Base-by-base conservation (phyloP, 2,329 filamentous ascomycete genomes). In the Diaporthe australafricana region DNA sequence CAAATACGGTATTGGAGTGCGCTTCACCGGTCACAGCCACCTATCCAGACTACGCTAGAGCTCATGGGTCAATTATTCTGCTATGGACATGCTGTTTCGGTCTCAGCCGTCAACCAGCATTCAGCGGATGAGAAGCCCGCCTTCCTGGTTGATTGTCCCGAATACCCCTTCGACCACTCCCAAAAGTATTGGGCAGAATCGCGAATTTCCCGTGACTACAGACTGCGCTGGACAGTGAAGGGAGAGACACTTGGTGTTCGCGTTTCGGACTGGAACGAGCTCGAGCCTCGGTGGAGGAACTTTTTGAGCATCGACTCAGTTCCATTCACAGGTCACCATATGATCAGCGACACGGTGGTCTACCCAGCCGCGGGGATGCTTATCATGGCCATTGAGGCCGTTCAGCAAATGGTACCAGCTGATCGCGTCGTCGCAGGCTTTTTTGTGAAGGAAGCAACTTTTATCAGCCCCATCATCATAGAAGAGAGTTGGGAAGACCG, bases 261-360 rank as follows among this genome's bases (percentile, higher is more conserved):
- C 12, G 42, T 48, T 14, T 63, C 60, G 30, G 60, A 79, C n/a
- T 79, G 76, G 77, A 79, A 79, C 50, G 76, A 76, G 5, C 25
- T 79, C 3, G 73, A 77, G 27, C 78, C 78, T 11, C 73, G 76
- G 38, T 87, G 85, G 85, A 79, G 84, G 32, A 84, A 85, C 50
- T 76, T 84, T 7, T 74, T 85, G 12, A 78, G 79, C 2, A 68
- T 81, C 0, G 77, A 80, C 30, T 79, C 83, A 1, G 74, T 77
- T 0, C 82, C 82, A 1, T 87, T 85, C 84, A 74, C 85, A n/a
- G 76, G 77, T 1, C 82, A 86, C 67, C 84, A 87, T 66, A 76
- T 82, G 42, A 68, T 80, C 50, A 74, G 75, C 56, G 73, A 73
- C 11, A 75, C 73, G 0, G 75, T 80, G 8, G 69, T 84, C 9